Percentiles rank a stretch among this genome's conserved stretches.
These are phyloP conservation scores for Neophaeococcomyces aloes DNA, from an alignment of 2,329 filamentous ascomycete genomes.

Conservation along the genomic window DNA sequence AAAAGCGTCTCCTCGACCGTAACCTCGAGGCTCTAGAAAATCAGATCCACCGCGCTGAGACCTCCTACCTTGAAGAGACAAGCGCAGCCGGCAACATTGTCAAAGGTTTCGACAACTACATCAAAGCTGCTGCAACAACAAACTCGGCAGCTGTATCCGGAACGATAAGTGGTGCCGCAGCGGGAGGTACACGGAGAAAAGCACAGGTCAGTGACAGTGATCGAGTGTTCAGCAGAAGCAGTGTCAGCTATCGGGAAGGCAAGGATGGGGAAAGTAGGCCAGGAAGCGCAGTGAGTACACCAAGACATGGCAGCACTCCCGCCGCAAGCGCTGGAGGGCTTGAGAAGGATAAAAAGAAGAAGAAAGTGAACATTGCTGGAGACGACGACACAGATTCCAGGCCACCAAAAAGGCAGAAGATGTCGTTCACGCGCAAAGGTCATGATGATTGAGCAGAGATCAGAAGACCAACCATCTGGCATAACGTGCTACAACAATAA, in stretches of 20 bases:
- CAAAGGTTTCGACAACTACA: slow-evolving; percentile 94
- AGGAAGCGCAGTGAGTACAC: slow-evolving; percentile 35
- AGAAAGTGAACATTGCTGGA: slow-evolving; percentile 28
- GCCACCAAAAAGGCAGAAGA: slow-evolving; percentile 21
- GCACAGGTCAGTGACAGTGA: slow-evolving; percentile 36
- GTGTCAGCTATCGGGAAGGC: slow-evolving; percentile 35
- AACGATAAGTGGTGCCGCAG: slow-evolving; percentile 23
- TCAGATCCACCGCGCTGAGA: slow-evolving; percentile 71
- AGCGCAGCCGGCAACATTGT: slow-evolving; percentile 84
- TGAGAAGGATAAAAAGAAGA: slow-evolving; percentile 36
- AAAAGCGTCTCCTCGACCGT: slow-evolving; percentile 54
- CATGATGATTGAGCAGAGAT: slow-evolving; percentile 18
- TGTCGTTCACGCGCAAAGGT: slow-evolving; percentile 14
- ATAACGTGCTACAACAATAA: too few species aligned
- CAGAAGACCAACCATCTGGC: neutral
- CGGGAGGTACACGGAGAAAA: slow-evolving; percentile 30
- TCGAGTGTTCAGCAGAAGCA: slow-evolving; percentile 39
- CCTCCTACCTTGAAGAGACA: slow-evolving; percentile 81
- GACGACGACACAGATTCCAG: slow-evolving; percentile 26
- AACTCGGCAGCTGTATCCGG: slow-evolving; percentile 42
- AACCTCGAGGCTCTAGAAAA: slow-evolving; percentile 59
- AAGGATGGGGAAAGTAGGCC: slow-evolving; percentile 16
- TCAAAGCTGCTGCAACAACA: slow-evolving; percentile 63
- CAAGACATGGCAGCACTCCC: slow-evolving; percentile 37
- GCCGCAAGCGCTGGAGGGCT: slow-evolving; percentile 29